Percentiles rank a stretch among this genome's conserved stretches.
These are phyloP conservation scores for Haemoproteus tartakovskyi DNA, from an alignment of 169 alveolate genomes.

Conservation along the genomic window DNA sequence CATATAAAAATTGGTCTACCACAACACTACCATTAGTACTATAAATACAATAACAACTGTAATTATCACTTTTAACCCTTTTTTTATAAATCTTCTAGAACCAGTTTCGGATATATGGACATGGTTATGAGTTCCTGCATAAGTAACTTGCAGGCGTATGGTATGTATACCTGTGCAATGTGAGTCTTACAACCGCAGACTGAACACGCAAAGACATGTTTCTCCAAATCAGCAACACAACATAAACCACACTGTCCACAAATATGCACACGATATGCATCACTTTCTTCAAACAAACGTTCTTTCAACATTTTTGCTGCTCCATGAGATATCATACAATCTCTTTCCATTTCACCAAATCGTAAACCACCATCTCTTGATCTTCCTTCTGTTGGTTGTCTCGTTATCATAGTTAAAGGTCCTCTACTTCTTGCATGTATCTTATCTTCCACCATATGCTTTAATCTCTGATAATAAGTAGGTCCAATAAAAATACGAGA, in stretches of 20 bases:
- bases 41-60: no score
- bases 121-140: slow-evolving; percentile 90
- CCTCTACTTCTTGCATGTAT: slow-evolving; percentile 99
- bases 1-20: no score
- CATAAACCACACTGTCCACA: slow-evolving; percentile 95
- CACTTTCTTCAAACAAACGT: slow-evolving; percentile 96
- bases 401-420: slow-evolving; percentile 95
- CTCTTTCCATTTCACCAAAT: slow-evolving; percentile 99
- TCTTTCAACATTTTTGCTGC: slow-evolving; percentile 95
- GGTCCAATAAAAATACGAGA: slow-evolving; percentile 98
- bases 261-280: slow-evolving; percentile 93
- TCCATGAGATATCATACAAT: slow-evolving; percentile 99
- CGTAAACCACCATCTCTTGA: slow-evolving; percentile 99
- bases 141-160: slow-evolving; percentile 92
- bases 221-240: no score
- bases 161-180: slow-evolving; percentile 83
- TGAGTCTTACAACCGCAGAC: slow-evolving; percentile 86
- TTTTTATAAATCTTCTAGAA: slow-evolving; percentile 67
- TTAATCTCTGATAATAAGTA: slow-evolving; percentile 97
- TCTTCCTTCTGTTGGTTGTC: slow-evolving; percentile 99
- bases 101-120: slow-evolving; percentile 85
- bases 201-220: slow-evolving; percentile 91
- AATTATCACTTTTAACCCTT: no score
- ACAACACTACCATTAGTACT: no score
- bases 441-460: slow-evolving; percentile 99